Conservation (phyloP, 192 early-diverging fungal genomes). For the Coemansia sp. region DNA sequence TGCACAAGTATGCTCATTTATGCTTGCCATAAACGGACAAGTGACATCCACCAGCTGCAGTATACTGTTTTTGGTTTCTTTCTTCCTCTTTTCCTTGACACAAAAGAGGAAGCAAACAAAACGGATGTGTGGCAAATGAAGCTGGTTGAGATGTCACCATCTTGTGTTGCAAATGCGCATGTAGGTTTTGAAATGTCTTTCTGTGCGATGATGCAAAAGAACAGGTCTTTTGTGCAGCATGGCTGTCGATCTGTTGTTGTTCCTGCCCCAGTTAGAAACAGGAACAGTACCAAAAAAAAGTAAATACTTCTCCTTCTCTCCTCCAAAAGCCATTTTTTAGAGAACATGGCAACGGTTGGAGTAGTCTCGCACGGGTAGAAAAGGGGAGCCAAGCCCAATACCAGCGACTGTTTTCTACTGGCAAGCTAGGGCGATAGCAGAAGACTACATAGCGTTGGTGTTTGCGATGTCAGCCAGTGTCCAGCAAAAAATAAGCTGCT, state of each 20-base stretch:
- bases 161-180: not conserved
- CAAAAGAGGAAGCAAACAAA: not conserved
- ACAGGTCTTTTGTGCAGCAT: not conserved
- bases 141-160: not conserved
- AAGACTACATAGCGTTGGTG: no score
- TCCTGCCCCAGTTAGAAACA: not conserved
- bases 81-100: not conserved
- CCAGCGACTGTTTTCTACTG: no score
- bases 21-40: constrained; percentile 1
- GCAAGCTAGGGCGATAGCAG: no score
- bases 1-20: constrained; percentile 6
- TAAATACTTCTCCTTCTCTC: not conserved
- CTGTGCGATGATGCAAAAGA: not conserved
- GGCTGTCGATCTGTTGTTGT: not conserved
- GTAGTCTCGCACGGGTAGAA: not conserved
- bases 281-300: not conserved
- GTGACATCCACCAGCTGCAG: not conserved
- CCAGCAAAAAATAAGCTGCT: no score
- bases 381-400: not conserved
- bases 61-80: no score
- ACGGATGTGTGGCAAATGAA: not conserved
- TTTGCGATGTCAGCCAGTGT: no score
- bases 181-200: not conserved
- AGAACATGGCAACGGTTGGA: not conserved
- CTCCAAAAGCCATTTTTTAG: not conserved